phyloP scores from a whole-genome alignment of 1,284 basidiomycete genomes.

The Xanthoconium separans region DNA sequence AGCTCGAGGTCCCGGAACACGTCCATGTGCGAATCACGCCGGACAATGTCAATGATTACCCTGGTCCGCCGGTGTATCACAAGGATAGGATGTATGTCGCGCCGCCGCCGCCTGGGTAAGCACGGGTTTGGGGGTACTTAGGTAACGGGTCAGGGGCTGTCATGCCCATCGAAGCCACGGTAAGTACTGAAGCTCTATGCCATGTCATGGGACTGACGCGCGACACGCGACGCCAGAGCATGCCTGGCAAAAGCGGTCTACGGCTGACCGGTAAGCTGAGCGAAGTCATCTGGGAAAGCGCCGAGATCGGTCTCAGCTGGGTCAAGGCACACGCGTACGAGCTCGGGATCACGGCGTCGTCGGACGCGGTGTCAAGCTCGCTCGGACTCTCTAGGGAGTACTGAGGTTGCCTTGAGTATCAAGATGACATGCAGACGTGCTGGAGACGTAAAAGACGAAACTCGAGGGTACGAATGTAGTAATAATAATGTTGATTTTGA shows the following conservation, averaged over 20 bases:
- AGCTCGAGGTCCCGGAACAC: slow-evolving; percentile 77
- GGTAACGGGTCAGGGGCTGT: slow-evolving; percentile 96
- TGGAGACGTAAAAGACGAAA: no score
- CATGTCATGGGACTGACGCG: not conserved
- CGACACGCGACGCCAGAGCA: slow-evolving; percentile 51
- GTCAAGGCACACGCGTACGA: slow-evolving; percentile 89
- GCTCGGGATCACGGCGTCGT: slow-evolving; percentile 78
- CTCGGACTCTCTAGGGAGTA: not conserved
- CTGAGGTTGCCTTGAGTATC: not conserved
- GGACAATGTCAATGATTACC: slow-evolving; percentile 93
- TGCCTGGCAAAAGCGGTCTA: slow-evolving; percentile 89
- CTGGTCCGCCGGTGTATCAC: slow-evolving; percentile 94
- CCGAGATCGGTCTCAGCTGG: slow-evolving; percentile 93
- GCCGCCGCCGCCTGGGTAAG: slow-evolving; percentile 86
- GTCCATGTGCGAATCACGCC: slow-evolving; percentile 83
- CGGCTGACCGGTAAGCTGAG: slow-evolving; percentile 97
- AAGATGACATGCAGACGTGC: not conserved
- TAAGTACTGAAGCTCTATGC: slow-evolving; percentile 29
- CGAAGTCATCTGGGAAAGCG: slow-evolving; percentile 95
- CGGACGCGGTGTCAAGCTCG: slow-evolving; percentile 55
- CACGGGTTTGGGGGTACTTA: slow-evolving; percentile 89
- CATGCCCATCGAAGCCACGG: slow-evolving; percentile 95
- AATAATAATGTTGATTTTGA: not conserved
- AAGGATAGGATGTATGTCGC: slow-evolving; percentile 90
- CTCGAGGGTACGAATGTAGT: not conserved